Conservation (phyloP, 2,329 filamentous ascomycete genomes). For the Colletotrichum cordylinicola region DNA sequence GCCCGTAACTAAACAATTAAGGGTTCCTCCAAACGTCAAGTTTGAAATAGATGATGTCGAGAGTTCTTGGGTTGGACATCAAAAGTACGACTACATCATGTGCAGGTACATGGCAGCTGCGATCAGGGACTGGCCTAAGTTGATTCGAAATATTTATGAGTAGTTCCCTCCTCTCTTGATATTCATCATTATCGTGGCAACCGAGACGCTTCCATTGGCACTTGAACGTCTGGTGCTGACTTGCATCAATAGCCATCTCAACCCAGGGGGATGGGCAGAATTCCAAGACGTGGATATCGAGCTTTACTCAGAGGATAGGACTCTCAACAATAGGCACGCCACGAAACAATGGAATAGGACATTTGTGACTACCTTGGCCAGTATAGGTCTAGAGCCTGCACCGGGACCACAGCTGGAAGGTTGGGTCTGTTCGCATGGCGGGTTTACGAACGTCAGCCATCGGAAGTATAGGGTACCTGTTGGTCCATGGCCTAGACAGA, state of each 20-base stretch:
- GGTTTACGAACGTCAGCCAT: constrained; percentile 40
- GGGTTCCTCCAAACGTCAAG: constrained; percentile 37
- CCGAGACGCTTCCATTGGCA: not conserved
- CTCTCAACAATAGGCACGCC: constrained; percentile 8
- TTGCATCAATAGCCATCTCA: constrained; percentile 29
- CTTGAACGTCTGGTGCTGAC: not conserved
- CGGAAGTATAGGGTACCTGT: constrained; percentile 38
- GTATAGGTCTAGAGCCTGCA: not conserved
- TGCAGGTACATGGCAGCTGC: constrained; percentile 35
- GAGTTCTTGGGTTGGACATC: constrained; percentile 27
- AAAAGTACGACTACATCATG: constrained; percentile 40
- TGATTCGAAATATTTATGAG: constrained; percentile 28
- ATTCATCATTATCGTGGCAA: too few species aligned
- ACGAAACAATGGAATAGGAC: constrained; percentile 19
- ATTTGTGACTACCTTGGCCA: constrained; percentile 32
- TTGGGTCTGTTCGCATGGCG: constrained; percentile 37
- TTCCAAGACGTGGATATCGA: constrained; percentile 26
- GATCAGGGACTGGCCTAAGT: constrained; percentile 35
- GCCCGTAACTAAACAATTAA: not conserved
- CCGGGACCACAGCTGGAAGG: constrained; percentile 26
- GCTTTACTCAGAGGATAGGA: constrained; percentile 27
- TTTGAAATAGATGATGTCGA: constrained; percentile 43
- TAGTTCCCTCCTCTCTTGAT: not conserved
- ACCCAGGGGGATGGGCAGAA: constrained; percentile 37
- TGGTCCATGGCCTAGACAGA: constrained; percentile 33